Conservation (phyloP, 805 yeast genomes). For the Maudiozyma barnettii region DNA sequence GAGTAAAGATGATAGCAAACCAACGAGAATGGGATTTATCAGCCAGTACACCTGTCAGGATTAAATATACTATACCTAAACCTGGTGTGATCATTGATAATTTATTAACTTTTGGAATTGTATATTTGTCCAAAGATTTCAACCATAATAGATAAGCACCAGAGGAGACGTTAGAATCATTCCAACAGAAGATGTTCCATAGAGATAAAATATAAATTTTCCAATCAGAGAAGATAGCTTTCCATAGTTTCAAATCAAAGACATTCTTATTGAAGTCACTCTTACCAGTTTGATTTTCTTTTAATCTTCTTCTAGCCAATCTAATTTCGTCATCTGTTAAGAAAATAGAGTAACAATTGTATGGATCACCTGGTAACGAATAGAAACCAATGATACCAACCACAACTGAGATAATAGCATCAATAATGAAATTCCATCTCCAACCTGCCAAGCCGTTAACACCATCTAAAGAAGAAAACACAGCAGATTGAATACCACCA, state of each 20-base stretch:
- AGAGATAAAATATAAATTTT: constrained; percentile 44
- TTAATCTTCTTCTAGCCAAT: constrained; percentile 39
- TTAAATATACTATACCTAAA: constrained; percentile 37
- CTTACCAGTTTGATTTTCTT: constrained; percentile 28
- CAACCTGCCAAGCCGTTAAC: constrained; percentile 48
- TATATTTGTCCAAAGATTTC: constrained; percentile 36
- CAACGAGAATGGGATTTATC: constrained; percentile 46
- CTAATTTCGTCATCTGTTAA: constrained; percentile 49
- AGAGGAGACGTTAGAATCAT: constrained; percentile 41
- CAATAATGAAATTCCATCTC: constrained; percentile 68
- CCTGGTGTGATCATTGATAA: constrained; percentile 48
- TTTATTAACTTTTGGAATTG: constrained; percentile 36
- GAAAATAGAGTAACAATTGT: constrained; percentile 42
- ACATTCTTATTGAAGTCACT: constrained; percentile 24
- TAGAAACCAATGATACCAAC: constrained; percentile 49
- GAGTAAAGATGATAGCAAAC: constrained; percentile 45
- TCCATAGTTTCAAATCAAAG: constrained; percentile 42
- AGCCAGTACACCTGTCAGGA: constrained; percentile 28
- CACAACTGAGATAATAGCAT: constrained; percentile 48
- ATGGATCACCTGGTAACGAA: constrained; percentile 59
- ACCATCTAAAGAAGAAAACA: constrained; percentile 40
- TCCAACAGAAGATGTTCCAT: constrained; percentile 51
- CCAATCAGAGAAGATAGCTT: constrained; percentile 44
- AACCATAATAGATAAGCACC: constrained; percentile 55
- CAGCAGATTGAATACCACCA: constrained; percentile 53